Base-by-base conservation (phyloP, 352 stramenopile species). In the Pythium apleroticum region DNA sequence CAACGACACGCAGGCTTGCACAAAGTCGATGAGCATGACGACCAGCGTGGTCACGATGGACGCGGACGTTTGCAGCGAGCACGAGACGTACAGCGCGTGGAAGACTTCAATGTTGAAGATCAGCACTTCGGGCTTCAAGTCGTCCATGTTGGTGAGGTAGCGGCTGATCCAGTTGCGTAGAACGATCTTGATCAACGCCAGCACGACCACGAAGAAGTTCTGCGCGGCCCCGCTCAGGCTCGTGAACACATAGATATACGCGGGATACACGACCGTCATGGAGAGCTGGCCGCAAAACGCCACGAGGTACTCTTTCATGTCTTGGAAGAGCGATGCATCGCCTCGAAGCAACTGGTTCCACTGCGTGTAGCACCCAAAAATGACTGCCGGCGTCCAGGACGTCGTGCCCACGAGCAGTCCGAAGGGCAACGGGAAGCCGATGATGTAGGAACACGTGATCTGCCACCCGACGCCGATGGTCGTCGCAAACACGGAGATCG, bases 61-160 rank as follows among this genome's bases (percentile, higher is more conserved):
- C 15, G 68, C 52, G 2, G 73, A 57, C 6, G 49, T 69, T 50
- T 83, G 66, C 39, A 85, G 63, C 19, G 66, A 71, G 11, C 52
- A 66, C 4, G 73, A 68, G 1, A 82, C 63, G 43, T 73, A 82
- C 3, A 84, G 54, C 37, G 74, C 65, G 52, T 81, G 69, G 56
- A 84, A 84, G 48, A 86, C 57, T n/a, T 86, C 71, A 8, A 79
- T 69, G 28, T 81, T 79, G 58, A 86, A 79, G 39, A 80, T 82
- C 0, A 82, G 66, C 1, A 68, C 62, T 60, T 84, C 67, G 4
- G 75, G 73, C 31, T 82, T 79, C 5, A 71, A 12, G 39, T 86
- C 75, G 35, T 72, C 65, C 24, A 74, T 24, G 17, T 69, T 28
- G 14, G 31, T n/a, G 19, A 77, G 57, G 19, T 63, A 71, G 19